Evolutionary conservation across 495 filamentous ascomycete genomes (phyloP).

Genomic region (Xylaria acuta): DNA sequence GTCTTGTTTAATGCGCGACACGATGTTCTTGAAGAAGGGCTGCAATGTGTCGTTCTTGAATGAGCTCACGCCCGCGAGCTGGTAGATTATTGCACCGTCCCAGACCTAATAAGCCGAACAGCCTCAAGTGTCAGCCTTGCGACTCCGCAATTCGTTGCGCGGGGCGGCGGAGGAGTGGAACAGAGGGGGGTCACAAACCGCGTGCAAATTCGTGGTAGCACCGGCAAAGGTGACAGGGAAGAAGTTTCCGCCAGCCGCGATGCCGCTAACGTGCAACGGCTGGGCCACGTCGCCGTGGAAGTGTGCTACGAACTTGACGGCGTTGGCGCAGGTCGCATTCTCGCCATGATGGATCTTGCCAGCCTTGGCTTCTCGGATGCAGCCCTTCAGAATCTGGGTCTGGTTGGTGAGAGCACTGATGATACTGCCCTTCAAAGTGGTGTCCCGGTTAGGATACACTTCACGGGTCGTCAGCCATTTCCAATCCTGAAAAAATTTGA

Average conservation of each 20-base stretch:
- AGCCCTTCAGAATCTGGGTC: constrained; percentile 37
- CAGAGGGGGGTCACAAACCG: constrained; percentile 31
- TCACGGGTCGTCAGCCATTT: not conserved
- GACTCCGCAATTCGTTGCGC: not conserved
- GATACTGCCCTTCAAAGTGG: constrained; percentile 36
- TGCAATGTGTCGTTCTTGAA: constrained; percentile 39
- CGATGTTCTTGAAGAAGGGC: constrained; percentile 37
- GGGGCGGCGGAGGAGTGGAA: not conserved
- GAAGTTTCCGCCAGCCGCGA: constrained; percentile 36
- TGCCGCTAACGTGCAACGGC: constrained; percentile 40
- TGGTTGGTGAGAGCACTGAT: constrained; percentile 36
- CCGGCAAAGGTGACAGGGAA: constrained; percentile 38
- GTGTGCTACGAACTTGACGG: constrained; percentile 53
- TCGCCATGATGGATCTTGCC: constrained; percentile 28
- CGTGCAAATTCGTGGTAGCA: constrained; percentile 16
- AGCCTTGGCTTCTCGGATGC: constrained; percentile 35
- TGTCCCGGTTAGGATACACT: constrained; percentile 37
- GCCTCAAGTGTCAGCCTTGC: not conserved
- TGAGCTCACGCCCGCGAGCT: constrained; percentile 31
- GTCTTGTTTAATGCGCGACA: constrained; percentile 33
- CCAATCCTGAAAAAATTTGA: not conserved
- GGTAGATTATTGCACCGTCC: constrained; percentile 42
- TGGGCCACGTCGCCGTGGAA: constrained; percentile 39
- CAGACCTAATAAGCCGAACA: constrained; percentile 31
- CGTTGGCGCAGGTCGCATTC: constrained; percentile 38